Conservation (phyloP, 1,284 basidiomycete genomes). For the Wolfiporia cocos region DNA sequence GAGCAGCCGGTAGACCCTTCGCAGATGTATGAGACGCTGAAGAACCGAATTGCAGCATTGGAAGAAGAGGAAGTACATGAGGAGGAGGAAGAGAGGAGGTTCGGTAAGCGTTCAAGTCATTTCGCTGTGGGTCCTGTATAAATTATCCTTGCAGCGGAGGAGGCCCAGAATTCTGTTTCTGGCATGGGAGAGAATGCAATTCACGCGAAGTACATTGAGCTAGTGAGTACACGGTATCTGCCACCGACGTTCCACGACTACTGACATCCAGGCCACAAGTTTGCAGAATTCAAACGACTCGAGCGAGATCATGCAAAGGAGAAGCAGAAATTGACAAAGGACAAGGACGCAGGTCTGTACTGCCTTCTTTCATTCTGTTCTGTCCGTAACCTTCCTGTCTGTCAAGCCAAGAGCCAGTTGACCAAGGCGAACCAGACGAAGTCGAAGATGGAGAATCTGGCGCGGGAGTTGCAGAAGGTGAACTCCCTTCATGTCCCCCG, state of each 20-base stretch:
- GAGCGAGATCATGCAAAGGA: slow-evolving; percentile 84
- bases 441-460: slow-evolving; percentile 82
- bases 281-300: slow-evolving; percentile 74
- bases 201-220: slow-evolving; percentile 77
- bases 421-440: slow-evolving; percentile 82
- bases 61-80: slow-evolving; percentile 80
- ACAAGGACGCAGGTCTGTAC: slow-evolving; percentile 74
- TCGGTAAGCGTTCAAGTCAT: slow-evolving; percentile 41
- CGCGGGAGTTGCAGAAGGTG: slow-evolving; percentile 81
- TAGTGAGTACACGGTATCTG: slow-evolving; percentile 40
- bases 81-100: slow-evolving; percentile 74
- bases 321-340: slow-evolving; percentile 80
- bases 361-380: slow-evolving; percentile 2
- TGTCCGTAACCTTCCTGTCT: slow-evolving; percentile 7
- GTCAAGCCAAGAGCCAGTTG: slow-evolving; percentile 69
- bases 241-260: neutral
- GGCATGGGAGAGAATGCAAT: slow-evolving; percentile 74
- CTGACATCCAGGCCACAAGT: slow-evolving; percentile 35
- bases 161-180: slow-evolving; percentile 75
- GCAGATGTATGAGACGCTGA: slow-evolving; percentile 79
- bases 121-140: slow-evolving; percentile 5
- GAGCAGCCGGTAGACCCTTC: slow-evolving; percentile 70
- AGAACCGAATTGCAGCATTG: slow-evolving; percentile 76
- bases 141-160: slow-evolving; percentile 52
- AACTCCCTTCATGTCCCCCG: slow-evolving; percentile 11